phyloP scores from a whole-genome alignment of 2,329 filamentous ascomycete species.

The Stachybotrys elegans region DNA sequence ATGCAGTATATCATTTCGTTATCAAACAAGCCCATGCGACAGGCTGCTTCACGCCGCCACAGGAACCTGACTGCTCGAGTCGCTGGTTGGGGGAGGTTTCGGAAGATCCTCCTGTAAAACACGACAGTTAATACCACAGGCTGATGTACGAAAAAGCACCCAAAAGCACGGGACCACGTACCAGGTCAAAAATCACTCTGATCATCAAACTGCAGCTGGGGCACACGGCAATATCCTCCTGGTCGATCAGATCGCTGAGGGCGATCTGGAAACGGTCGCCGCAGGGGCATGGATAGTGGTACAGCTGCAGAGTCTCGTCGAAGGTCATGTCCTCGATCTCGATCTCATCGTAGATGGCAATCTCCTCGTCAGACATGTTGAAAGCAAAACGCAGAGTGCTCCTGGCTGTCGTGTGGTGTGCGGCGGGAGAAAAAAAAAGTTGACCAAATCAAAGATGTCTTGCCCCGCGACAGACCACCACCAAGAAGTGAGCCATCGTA shows the following conservation, averaged over 20 bases:
- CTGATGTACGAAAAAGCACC: neutral
- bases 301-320: constrained; percentile 76
- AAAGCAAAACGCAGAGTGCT: too few relatives aligned
- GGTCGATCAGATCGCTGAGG: constrained; percentile 78
- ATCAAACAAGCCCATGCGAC: too few relatives aligned
- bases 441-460: too few relatives aligned
- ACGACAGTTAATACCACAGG: constrained; percentile 1
- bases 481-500: too few relatives aligned
- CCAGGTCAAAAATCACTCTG: constrained; percentile 83
- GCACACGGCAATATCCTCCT: constrained; percentile 92
- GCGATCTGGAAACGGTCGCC: constrained; percentile 94
- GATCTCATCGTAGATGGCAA: constrained; percentile 91
- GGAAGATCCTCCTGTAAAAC: constrained; percentile 37
- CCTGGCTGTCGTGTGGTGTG: too few relatives aligned
- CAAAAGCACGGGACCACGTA: constrained; percentile 35
- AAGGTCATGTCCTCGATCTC: constrained; percentile 99
- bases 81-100: constrained; percentile 27
- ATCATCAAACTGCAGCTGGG: constrained; percentile 98
- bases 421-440: too few relatives aligned
- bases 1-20: too few relatives aligned
- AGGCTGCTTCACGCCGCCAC: constrained; percentile 35
- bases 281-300: constrained; percentile 95
- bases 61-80: constrained; percentile 28
- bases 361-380: constrained; percentile 55
- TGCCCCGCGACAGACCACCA: too few relatives aligned